phyloP scores from a whole-genome alignment of 805 yeast genomes.

The Ogataea trehaloabstinens region DNA sequence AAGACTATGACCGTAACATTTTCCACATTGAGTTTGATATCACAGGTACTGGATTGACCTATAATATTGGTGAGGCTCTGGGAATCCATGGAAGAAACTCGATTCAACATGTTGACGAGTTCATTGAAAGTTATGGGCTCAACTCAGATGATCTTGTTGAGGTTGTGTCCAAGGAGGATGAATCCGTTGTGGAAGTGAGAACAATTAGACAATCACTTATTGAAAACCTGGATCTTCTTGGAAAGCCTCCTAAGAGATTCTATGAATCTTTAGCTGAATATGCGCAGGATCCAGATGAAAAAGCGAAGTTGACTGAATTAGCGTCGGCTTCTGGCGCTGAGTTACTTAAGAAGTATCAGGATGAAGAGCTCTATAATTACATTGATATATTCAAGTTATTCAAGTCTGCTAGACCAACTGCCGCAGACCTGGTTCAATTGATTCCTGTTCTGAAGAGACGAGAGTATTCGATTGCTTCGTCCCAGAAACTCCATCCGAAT shows the following conservation, averaged over 20 bases:
- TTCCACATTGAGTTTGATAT: conserved; percentile 95
- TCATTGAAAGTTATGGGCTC: conserved; percentile 69
- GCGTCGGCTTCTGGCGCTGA: conserved; percentile 81
- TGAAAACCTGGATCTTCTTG: conserved; percentile 84
- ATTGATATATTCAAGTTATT: conserved; percentile 79
- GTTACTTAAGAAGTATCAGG: conserved; percentile 80
- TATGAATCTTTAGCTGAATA: conserved; percentile 76
- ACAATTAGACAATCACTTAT: conserved; percentile 78
- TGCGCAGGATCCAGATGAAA: conserved; percentile 70
- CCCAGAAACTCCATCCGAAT: conserved; percentile 88
- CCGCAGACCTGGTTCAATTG: conserved; percentile 65
- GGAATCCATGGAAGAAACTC: conserved; percentile 93
- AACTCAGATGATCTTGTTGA: conserved; percentile 67
- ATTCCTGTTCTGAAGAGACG: conserved; percentile 91
- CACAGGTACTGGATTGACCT: conserved; percentile 84
- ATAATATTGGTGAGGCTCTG: conserved; percentile 94
- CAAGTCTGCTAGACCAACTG: conserved; percentile 75
- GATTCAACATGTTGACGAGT: conserved; percentile 58
- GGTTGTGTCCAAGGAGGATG: conserved; percentile 66
- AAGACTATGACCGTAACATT: conserved; percentile 86
- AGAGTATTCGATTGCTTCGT: conserved; percentile 96
- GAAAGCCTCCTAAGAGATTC: conserved; percentile 94
- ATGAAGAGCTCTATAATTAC: conserved; percentile 76
- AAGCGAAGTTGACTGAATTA: conserved; percentile 56
- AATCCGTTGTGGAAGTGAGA: conserved; percentile 60